phyloP scores from a whole-genome alignment of 768 basidiomycete species.

The Mycena pura region DNA sequence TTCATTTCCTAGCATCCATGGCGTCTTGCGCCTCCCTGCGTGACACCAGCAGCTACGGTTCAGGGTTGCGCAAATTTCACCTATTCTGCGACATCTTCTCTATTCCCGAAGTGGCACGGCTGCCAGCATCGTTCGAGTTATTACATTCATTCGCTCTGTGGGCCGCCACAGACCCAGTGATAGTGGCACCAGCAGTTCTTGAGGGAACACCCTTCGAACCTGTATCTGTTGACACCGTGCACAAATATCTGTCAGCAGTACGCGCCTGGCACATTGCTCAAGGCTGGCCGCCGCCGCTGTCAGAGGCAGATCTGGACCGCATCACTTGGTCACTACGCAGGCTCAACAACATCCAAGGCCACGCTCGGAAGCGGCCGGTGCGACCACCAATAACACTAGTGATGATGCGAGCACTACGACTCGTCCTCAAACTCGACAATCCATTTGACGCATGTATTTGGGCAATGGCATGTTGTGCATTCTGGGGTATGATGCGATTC shows the following conservation, averaged over 20 bases:
- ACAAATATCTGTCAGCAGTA: conserved; percentile 44
- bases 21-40: conserved; percentile 32
- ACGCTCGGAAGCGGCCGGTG: conserved; percentile 24
- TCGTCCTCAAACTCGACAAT: conserved; percentile 28
- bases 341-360: conserved; percentile 30
- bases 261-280: conserved; percentile 47
- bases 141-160: conserved; percentile 45
- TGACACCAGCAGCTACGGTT: conserved; percentile 21
- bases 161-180: conserved; percentile 39
- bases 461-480: conserved; percentile 43
- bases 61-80: conserved; percentile 38
- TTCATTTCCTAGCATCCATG: conserved; percentile 18
- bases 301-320: conserved; percentile 17
- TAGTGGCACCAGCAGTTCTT: conserved; percentile 2
- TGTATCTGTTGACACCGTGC: conserved; percentile 28
- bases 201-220: conserved; percentile 37
- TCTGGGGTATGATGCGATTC: conserved; percentile 48
- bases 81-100: conserved; percentile 39
- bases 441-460: conserved; percentile 50
- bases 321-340: conserved; percentile 41
- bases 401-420: conserved; percentile 36
- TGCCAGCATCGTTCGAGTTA: conserved; percentile 35
- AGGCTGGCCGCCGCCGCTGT: conserved; percentile 43
- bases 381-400: conserved; percentile 41
- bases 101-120: conserved; percentile 31